Conservation (phyloP, 1,284 basidiomycete genomes). For the Heterobasidion parviporum region DNA sequence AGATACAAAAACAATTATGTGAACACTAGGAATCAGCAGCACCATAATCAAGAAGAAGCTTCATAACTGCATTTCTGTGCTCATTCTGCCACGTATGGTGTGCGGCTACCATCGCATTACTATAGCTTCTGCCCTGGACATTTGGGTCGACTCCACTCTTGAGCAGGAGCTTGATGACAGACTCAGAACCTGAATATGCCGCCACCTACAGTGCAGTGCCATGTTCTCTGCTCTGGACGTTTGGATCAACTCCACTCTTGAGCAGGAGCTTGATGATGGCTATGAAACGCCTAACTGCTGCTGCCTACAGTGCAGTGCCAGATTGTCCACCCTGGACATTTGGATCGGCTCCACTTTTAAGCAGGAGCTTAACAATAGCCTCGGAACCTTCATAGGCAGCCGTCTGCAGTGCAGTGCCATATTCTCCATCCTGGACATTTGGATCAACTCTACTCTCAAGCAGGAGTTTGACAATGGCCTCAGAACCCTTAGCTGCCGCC, state of each 20-base stretch:
- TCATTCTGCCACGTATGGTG: too few species aligned
- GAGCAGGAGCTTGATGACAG: not conserved
- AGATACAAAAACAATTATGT: too few species aligned
- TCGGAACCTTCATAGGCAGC: not conserved
- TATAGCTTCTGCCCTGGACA: too few species aligned
- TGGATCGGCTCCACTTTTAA: not conserved
- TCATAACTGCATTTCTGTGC: too few species aligned
- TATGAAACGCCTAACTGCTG: accelerated
- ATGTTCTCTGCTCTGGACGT: not conserved
- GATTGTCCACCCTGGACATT: not conserved
- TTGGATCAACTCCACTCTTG: not conserved
- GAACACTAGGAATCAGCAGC: too few species aligned
- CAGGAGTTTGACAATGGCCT: too few species aligned
- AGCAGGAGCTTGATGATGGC: not conserved
- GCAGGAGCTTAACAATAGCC: not conserved
- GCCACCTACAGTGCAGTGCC: not conserved
- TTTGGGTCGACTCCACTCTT: not conserved
- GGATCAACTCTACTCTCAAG: too few species aligned
- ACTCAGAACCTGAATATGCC: not conserved
- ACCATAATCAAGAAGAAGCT: too few species aligned
- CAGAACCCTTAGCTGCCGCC: too few species aligned
- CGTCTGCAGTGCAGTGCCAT: not conserved
- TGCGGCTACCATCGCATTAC: too few species aligned
- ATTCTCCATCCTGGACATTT: not conserved
- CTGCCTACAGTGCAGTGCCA: not conserved